Conservation (phyloP, 495 filamentous ascomycete genomes). For the Podospora comata region DNA sequence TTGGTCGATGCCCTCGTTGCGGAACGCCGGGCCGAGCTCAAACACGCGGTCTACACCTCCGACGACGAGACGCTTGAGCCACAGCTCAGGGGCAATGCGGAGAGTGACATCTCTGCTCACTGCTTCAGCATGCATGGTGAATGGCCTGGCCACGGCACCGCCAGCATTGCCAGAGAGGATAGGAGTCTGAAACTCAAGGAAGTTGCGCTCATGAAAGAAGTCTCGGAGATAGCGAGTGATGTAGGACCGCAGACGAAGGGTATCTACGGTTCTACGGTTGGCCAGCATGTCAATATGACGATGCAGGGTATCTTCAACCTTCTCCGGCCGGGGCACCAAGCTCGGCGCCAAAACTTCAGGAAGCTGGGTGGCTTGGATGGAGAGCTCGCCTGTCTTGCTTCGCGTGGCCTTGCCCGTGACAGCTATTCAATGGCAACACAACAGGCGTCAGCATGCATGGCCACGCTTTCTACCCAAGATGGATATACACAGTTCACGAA, state of each 20-base stretch:
- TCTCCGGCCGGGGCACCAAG: conserved; percentile 68
- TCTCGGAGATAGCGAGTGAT: conserved; percentile 71
- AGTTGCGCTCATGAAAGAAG: conserved; percentile 65
- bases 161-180: conserved; percentile 73
- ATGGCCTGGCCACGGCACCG: conserved; percentile 83
- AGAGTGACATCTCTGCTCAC: conserved; percentile 65
- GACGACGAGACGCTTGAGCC: conserved; percentile 93
- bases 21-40: conserved; percentile 86
- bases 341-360: conserved; percentile 73
- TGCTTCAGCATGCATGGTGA: conserved; percentile 73
- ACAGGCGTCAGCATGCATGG: neutral
- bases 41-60: conserved; percentile 91
- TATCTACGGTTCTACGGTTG: conserved; percentile 61
- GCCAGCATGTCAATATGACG: conserved; percentile 82
- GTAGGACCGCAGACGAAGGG: conserved; percentile 66
- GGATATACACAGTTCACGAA: conserved; percentile 23
- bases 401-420: conserved; percentile 69
- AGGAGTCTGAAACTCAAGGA: conserved; percentile 86
- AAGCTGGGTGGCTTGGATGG: conserved; percentile 61
- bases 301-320: conserved; percentile 59
- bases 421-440: conserved; percentile 39
- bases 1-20: conserved; percentile 93
- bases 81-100: conserved; percentile 87
- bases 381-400: conserved; percentile 72
- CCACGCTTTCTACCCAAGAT: conserved; percentile 40